phyloP scores from a whole-genome alignment of 345 rosid species.

The Stellera chamaejasme region DNA sequence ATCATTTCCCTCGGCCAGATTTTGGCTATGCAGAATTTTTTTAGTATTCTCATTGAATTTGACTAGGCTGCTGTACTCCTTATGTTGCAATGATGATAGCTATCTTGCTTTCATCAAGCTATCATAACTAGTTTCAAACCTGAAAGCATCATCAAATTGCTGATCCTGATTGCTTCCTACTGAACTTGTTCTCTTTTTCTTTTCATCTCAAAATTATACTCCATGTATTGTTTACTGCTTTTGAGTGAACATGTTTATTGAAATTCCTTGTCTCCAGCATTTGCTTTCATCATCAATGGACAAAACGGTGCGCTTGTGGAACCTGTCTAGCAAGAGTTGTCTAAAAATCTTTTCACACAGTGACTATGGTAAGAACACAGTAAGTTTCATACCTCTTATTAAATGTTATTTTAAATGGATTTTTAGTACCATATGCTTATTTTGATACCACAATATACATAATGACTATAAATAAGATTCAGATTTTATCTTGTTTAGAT shows the following conservation, averaged over 20 bases:
- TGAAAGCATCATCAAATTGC: too few species aligned
- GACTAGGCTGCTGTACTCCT: too few species aligned
- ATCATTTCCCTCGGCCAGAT: too few species aligned
- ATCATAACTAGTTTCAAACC: too few species aligned
- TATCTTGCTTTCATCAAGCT: too few species aligned
- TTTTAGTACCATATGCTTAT: not conserved
- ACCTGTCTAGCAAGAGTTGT: conserved; percentile 74
- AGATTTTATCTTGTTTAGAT: not conserved
- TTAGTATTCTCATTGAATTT: too few species aligned
- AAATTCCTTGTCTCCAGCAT: conserved; percentile 39
- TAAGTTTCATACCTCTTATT: conserved; percentile 1
- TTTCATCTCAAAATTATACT: conserved; percentile 2
- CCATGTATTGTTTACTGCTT: conserved; percentile 1
- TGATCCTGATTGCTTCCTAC: too few species aligned
- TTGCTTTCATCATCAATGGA: conserved; percentile 98
- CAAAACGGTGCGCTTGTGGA: conserved; percentile 95
- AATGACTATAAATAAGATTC: too few species aligned
- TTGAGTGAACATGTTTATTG: conserved; percentile 3
- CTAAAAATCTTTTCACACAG: conserved; percentile 88
- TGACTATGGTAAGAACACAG: conserved; percentile 68
- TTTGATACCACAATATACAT: too few species aligned
- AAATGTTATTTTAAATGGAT: not conserved
- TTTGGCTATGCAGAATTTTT: too few species aligned
- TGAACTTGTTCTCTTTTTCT: not conserved
- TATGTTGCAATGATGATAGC: too few species aligned